Evolutionary conservation across 164 flowering plant genomes (phyloP).

Genomic region (Tetracentron sinense): DNA sequence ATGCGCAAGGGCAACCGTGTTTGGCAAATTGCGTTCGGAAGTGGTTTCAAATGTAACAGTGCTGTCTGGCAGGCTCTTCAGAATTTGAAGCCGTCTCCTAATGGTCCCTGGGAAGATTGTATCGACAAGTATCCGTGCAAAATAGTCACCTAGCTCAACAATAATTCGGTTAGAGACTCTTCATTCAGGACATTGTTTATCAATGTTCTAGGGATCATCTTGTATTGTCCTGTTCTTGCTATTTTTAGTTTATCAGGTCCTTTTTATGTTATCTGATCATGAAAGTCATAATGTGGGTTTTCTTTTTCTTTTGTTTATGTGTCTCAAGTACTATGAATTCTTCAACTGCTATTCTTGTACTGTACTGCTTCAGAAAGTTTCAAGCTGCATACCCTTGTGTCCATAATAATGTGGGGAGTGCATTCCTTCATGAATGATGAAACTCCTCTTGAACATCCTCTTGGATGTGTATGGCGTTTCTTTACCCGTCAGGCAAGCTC

Average conservation of each 20-base stretch:
- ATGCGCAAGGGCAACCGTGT: constrained; percentile 33
- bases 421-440: neutral
- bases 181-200: constrained; percentile 7
- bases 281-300: neutral
- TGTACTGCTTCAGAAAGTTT: neutral
- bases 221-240: constrained; percentile 1
- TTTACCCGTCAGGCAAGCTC: too few relatives aligned
- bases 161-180: neutral
- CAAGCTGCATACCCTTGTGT: neutral
- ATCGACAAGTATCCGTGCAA: constrained; percentile 38
- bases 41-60: constrained; percentile 43
- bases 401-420: neutral
- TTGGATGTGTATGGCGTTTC: too few relatives aligned
- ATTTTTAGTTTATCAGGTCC: neutral
- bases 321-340: neutral
- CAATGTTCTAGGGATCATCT: neutral
- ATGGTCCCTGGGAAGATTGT: constrained; percentile 39
- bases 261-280: constrained; percentile 8
- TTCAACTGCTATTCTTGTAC: neutral
- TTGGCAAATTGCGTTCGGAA: constrained; percentile 46
- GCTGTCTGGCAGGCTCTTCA: constrained; percentile 40
- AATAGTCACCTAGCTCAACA: constrained; percentile 4
- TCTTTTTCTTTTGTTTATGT: neutral
- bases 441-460: neutral
- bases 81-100: constrained; percentile 23